Evolutionary conservation across 2,329 filamentous ascomycete species (phyloP).

Genomic region (Ophiosphaerella korrae): DNA sequence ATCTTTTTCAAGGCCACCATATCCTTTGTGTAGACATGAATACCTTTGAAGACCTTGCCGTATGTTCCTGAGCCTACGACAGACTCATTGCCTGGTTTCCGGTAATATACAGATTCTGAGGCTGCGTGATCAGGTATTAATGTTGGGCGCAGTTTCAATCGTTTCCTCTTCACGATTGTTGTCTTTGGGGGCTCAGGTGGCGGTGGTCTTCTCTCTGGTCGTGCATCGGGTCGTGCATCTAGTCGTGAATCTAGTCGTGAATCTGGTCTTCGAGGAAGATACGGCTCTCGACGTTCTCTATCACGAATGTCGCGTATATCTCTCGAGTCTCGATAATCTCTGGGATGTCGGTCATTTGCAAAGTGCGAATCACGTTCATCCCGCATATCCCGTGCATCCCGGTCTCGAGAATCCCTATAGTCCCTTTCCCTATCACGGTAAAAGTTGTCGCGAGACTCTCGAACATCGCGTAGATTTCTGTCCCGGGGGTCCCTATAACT

Average conservation of each 20-base stretch:
- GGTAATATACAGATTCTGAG: constrained; percentile 90
- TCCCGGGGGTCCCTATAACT: constrained; percentile 37
- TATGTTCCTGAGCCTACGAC: constrained; percentile 96
- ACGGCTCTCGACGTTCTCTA: constrained; percentile 38
- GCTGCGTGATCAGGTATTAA: constrained; percentile 73
- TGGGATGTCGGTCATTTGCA: constrained; percentile 22
- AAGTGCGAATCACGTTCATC: constrained; percentile 25
- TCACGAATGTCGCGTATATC: constrained; percentile 25
- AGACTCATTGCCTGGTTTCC: constrained; percentile 96
- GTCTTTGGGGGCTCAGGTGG: constrained; percentile 52
- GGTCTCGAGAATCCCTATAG: constrained; percentile 6
- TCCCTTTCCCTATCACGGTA: constrained; percentile 19
- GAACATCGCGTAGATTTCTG: constrained; percentile 30
- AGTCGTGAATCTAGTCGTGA: constrained; percentile 30
- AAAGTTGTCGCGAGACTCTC: constrained; percentile 21
- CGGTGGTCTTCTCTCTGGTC: constrained; percentile 44
- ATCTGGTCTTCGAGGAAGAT: constrained; percentile 34
- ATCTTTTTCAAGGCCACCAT: constrained; percentile 88
- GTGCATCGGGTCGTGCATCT: constrained; percentile 44
- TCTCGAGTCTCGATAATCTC: constrained; percentile 26
- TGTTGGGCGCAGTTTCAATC: constrained; percentile 72
- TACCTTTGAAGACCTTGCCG: constrained; percentile 92
- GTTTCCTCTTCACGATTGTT: constrained; percentile 68
- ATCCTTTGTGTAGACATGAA: constrained; percentile 86
- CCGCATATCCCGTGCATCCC: constrained; percentile 22